Evolutionary conservation across 2,329 filamentous ascomycete species (phyloP), one percentile per base, ranked within the genome.

Genomic region (Raffaelea deltoideospora): DNA sequence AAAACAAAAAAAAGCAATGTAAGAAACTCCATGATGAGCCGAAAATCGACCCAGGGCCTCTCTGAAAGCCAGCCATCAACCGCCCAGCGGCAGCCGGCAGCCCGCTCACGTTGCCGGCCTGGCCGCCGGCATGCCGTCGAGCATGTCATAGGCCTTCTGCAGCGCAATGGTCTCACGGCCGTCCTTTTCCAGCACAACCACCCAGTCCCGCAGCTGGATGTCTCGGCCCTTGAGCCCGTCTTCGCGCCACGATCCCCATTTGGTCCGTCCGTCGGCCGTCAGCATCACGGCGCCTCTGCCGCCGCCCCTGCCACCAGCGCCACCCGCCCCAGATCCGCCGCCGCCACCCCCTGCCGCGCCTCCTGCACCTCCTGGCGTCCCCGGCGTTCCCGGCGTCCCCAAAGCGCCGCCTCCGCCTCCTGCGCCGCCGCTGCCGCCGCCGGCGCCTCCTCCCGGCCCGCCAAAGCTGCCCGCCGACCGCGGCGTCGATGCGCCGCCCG

Each of bases 151-250:
- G 1, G 72, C 70, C 33, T 59, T 56, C 50, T 80, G 74, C 33
- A 83, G 53, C 19, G 75, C 69, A 50, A 63, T 70, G 45, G 60
- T 61, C 53, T 85, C 79, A 4, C 41, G 42, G 2, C 82, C 79
- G 52, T 93, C 84, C 35, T 76, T 65, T 54, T 94, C 87, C 33
- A 95, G 65, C 41, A 82, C 81, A 17, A 73, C 65, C 14, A 93
- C 64, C 62, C 86, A 76, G 55, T 95, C 88, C 37, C 88, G 71
- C 36, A 93, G 63, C 59, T 95, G 86, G 33, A 95, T 83, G 20
- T 78, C 77, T 46, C 68, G 71, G 23, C 84, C 85, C 51, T 79
- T 80, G 18, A 79, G 74, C 37, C 73, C 75, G 48, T 85, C 79
- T 55, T 95, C 86, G 41, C 83, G 71, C 69, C 78, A 83, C 14